Evolutionary conservation across 352 stramenopile genomes (phyloP).

Genomic region (Pythium brassicae): DNA sequence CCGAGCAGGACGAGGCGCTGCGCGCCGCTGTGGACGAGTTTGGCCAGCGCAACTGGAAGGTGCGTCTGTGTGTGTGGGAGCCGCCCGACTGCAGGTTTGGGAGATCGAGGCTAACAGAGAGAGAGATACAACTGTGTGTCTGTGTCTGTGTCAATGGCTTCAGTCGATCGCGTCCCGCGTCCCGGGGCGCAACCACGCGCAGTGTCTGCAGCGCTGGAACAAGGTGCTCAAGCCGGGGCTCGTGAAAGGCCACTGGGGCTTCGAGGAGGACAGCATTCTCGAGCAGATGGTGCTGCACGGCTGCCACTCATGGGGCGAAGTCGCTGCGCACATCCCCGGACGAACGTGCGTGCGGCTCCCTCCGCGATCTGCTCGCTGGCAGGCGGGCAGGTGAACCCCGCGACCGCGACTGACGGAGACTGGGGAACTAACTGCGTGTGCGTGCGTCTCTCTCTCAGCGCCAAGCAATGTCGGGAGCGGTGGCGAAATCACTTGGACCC

Average conservation of each 20-base stretch:
- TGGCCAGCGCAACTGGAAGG: conserved; percentile 88
- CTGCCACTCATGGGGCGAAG: conserved; percentile 67
- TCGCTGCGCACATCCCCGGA: conserved; percentile 63
- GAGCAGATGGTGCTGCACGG: conserved; percentile 83
- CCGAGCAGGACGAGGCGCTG: conserved; percentile 83
- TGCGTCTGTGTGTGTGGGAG: conserved; percentile 14
- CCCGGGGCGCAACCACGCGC: conserved; percentile 61
- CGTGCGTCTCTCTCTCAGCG: conserved; percentile 28
- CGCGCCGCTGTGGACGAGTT: conserved; percentile 71
- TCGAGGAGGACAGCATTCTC: conserved; percentile 88
- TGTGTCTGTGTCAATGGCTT: no score
- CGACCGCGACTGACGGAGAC: background rate
- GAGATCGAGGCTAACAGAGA: conserved; percentile 43
- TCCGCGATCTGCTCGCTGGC: background rate
- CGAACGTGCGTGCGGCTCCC: conserved; percentile 41
- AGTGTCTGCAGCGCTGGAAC: conserved; percentile 84
- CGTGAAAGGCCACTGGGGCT: conserved; percentile 90
- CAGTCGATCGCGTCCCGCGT: conserved; percentile 64
- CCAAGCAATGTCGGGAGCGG: conserved; percentile 95
- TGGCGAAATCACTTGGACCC: conserved; percentile 97
- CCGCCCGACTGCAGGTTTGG: conserved; percentile 40
- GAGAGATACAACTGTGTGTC: no score
- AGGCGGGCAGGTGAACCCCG: no score
- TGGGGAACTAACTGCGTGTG: background rate
- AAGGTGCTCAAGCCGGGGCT: conserved; percentile 91